Evolutionary conservation across 1,139 yeast species (phyloP), one percentile per base, ranked within the genome.

Genomic region (Saccharomyces hybrid): DNA sequence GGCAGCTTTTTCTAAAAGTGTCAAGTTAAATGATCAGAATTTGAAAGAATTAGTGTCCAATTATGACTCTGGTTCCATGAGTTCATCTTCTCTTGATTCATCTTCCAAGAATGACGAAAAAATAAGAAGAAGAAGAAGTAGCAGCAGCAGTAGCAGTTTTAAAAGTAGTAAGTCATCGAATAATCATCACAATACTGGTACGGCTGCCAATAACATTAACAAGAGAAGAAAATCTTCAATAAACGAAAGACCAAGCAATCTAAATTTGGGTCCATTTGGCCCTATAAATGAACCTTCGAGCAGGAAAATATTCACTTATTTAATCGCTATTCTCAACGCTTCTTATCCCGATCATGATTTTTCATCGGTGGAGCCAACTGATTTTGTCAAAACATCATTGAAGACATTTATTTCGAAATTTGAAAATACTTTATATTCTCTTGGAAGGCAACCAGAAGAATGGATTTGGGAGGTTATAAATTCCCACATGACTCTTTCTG

Each of bases 301-400:
- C 32, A 80, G 97, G 60, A 85, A 88, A 70, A 85, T 93, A 1
- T 93, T 93, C 75, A 95, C 97, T 0, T 88, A 91, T 68, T 75
- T 93, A 54, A 88, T 93, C 57, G 95, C 96, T 1, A 91, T 93
- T 41, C 76, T 93, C 54, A 93, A 93, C 70, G 88, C 95, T 9
- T 85, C 95, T 1, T 93, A 88, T 67, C 98, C 99, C 0, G 99
- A 93, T 69, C 96, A 93, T 67, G 99, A 93, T 67, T 93, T 91
- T 65, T 81, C 95, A 13, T 80, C 84, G 38, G 78, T 93, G 57
- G 91, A 89, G 67, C 99, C 99, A 1, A 81, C 85, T 16, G 90
- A 89, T 61, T 96, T 93, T 73, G 75, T 74, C 63, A 83, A 73
- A 73, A 65, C 74, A 6, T 73, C 78, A 41, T 64, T 79, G 9